Percentiles rank a stretch among this genome's conserved stretches.
These are phyloP conservation scores for Cercospora sp. DNA, from an alignment of 2,329 filamentous ascomycete genomes.

Conservation along the genomic window DNA sequence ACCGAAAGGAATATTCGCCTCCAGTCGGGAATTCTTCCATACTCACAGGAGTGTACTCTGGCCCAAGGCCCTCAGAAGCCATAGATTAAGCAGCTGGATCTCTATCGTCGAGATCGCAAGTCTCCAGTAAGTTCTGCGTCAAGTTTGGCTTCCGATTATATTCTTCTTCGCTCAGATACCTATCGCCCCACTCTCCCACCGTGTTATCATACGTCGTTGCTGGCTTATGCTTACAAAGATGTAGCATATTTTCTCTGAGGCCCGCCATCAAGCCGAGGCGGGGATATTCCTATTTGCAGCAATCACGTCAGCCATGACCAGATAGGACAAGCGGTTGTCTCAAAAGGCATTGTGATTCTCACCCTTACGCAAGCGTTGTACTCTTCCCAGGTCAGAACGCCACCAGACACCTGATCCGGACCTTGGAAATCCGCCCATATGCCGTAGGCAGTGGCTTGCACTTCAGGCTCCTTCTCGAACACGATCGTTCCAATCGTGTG, in stretches of 20 bases:
- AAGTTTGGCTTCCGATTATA: slow-evolving; percentile 40
- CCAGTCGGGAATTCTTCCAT: not conserved
- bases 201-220: slow-evolving; percentile 42
- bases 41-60: no score
- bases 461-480: slow-evolving; percentile 47
- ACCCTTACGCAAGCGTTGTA: slow-evolving; percentile 25
- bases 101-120: slow-evolving; percentile 27
- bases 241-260: slow-evolving; percentile 43
- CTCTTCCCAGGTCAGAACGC: slow-evolving; percentile 26
- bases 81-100: slow-evolving; percentile 11
- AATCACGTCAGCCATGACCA: not conserved
- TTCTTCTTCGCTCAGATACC: slow-evolving; percentile 37
- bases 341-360: not conserved
- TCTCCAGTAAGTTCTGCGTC: slow-evolving; percentile 27
- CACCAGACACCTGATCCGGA: slow-evolving; percentile 25
- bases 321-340: not conserved
- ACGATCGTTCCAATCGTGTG: slow-evolving; percentile 45
- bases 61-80: not conserved
- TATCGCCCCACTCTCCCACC: slow-evolving; percentile 40
- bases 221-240: slow-evolving; percentile 46
- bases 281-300: slow-evolving; percentile 35
- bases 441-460: slow-evolving; percentile 36
- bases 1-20: not conserved
- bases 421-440: slow-evolving; percentile 30
- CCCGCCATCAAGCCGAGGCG: slow-evolving; percentile 38